A percentile compares a stretch with the other conserved stretches of the same genome.
phyloP scores from a whole-genome alignment of 345 rosid species.

The Populus deltoides region DNA sequence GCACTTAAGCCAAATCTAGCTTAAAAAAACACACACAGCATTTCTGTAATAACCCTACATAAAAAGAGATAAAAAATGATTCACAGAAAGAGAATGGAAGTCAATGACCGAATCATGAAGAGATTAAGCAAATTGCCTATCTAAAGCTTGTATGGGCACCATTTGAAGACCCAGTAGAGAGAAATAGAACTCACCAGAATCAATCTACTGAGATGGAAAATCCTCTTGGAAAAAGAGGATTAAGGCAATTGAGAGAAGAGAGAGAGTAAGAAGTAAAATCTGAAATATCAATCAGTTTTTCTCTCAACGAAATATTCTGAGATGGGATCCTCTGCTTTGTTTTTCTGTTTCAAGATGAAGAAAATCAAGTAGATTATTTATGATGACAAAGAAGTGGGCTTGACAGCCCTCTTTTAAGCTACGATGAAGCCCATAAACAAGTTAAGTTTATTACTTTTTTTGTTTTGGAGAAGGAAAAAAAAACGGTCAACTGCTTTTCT shows the following conservation, averaged over 20 bases:
- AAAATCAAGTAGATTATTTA: neutral
- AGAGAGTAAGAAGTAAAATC: neutral
- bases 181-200: neutral
- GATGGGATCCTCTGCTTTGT: neutral
- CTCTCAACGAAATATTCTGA: neutral
- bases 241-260: neutral
- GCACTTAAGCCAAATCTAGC: no score
- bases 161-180: neutral
- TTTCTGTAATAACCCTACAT: no score
- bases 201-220: neutral
- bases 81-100: neutral
- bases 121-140: neutral
- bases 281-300: neutral
- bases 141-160: neutral
- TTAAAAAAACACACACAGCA: no score
- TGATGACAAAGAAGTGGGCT: neutral
- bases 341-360: neutral
- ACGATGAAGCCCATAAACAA: neutral
- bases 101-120: neutral
- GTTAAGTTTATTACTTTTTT: neutral
- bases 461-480: neutral
- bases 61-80: no score
- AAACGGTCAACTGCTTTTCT: no score
- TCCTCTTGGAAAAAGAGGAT: neutral
- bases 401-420: neutral